Base-by-base conservation (phyloP, 495 filamentous ascomycete genomes). In the Neurospora hispaniola region DNA sequence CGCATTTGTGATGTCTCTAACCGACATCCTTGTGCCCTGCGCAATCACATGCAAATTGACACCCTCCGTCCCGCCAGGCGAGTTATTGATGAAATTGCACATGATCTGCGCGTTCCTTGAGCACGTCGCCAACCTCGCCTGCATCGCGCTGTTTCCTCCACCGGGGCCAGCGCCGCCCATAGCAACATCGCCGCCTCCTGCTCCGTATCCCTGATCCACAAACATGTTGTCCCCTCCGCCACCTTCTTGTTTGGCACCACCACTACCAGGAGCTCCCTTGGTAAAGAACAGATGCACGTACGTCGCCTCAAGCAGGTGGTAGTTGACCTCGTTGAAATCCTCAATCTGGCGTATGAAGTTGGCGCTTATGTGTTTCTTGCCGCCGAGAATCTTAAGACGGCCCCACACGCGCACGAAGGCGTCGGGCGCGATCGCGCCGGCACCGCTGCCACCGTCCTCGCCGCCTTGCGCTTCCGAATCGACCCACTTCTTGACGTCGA, bases 401-500 rank as follows among this genome's bases (percentile, higher is more conserved):
- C 96, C 96, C 80, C 88, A 92, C 14, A 96, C 90, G 74, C 93
- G 90, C 42, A 92, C 91, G 82, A 97, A 97, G 31, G 88, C 87
- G 75, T 93, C 90, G 75, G 91, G 85, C 10, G 77, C 75, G 73
- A 85, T 82, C 16, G 14, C 35, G 11, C 20, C 10, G n/a, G 10
- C 46, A 20, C 46, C 20, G 46, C 46, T 54, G 9, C 44, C 20
- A 23, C 48, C 48, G 11, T 27, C 23, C 20, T 59, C 48, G 5
- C 48, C 43, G 77, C 70, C 69, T 84, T 79, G 40, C 78, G 87
- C 86, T 71, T 86, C 85, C 3, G 82, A 82, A 83, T 97, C 93
- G 27, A 94, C 84, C 93, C 93, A 98, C 81, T 92, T 89, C 85
- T 97, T 98, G 48, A 93, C 94, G 85, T 99, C 96, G 72, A 97